A percentile compares a stretch with the other conserved stretches of the same genome.
phyloP scores from a whole-genome alignment of 148 eudicot genomes.

The Beta vulgaris region DNA sequence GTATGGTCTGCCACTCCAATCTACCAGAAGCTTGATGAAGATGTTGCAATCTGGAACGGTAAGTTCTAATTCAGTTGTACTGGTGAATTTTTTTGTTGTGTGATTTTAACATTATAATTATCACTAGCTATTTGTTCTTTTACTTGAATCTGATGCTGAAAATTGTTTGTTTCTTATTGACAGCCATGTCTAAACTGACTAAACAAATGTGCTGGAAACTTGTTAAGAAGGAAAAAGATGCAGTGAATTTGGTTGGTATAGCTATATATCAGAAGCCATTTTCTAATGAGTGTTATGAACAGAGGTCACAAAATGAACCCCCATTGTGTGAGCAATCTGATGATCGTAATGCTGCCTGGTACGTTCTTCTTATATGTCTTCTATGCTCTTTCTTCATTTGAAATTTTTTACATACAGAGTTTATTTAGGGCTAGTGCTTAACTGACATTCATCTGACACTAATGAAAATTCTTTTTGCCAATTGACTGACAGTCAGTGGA shows the following conservation, averaged over 20 bases:
- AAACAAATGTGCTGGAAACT: slow-evolving; percentile 84
- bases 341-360: slow-evolving; percentile 54
- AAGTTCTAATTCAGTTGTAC: slow-evolving; percentile 15
- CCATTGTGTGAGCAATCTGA: slow-evolving; percentile 58
- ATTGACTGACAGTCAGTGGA: neutral
- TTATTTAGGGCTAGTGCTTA: neutral
- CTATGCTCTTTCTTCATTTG: neutral
- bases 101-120: neutral
- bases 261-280: slow-evolving; percentile 74
- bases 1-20: slow-evolving; percentile 88
- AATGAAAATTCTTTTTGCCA: too few species aligned
- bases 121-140: neutral
- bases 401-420: slow-evolving; percentile 1
- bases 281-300: slow-evolving; percentile 73
- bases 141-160: slow-evolving; percentile 7
- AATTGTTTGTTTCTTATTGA: slow-evolving; percentile 14
- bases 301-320: slow-evolving; percentile 58
- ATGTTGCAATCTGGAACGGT: slow-evolving; percentile 68
- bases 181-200: slow-evolving; percentile 84
- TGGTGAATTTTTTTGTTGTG: neutral
- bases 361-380: neutral
- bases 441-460: neutral
- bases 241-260: slow-evolving; percentile 64
- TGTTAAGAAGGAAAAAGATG: slow-evolving; percentile 62
- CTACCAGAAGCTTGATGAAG: slow-evolving; percentile 54